Base-by-base conservation (phyloP, 225 moss, liverwort and hornwort species). In the Bryum argenteum region DNA sequence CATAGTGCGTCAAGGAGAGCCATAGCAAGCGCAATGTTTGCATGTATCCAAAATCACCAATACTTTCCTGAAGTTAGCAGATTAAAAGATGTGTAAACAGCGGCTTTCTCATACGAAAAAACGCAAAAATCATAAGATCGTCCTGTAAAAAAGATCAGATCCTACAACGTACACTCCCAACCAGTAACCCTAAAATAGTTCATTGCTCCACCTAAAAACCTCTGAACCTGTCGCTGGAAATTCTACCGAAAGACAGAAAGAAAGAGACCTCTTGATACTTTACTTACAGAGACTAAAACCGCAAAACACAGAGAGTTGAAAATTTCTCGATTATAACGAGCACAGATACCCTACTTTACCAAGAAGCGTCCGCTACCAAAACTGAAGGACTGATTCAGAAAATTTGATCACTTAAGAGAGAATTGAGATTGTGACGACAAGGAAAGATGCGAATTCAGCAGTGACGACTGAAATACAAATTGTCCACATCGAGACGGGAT, bases 41-140 rank as follows among this genome's bases (percentile, higher is more conserved):
- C 58, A 75, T 69, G 38, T 75, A 67, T 80, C 80, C 72, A 72
- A 70, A 61, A 75, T 80, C 82, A 86, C 69, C 69, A 77, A 75
- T 78, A 71, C 58, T 66, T 73, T 20, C 85, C 79, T 74, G 71
- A 82, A 79, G 71, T 71, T 77, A 80, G 64, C 71, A 74, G 77
- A 70, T 56, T 74, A 28, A 58, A 63, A 67, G n/a, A 21, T 47
- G 22, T 69, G 50, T 72, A 37, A 72, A 62, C 33, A 2, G 8
- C 8, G 1, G 17, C 21, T 66, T 10, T 20, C 17, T 54, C 54
- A 54, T 26, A 9, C 44, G 8, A 50, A 67, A 54, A 67, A 56
- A 40, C 5, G 3, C 28, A 33, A 33, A 33, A 33, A 33, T 33
- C 33, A 33, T 33, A 33, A 33, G 33, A 33, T 33, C 33, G 33